Evolutionary conservation across 2,329 filamentous ascomycete species (phyloP).

Genomic region (Nothomitra cinnamomea): DNA sequence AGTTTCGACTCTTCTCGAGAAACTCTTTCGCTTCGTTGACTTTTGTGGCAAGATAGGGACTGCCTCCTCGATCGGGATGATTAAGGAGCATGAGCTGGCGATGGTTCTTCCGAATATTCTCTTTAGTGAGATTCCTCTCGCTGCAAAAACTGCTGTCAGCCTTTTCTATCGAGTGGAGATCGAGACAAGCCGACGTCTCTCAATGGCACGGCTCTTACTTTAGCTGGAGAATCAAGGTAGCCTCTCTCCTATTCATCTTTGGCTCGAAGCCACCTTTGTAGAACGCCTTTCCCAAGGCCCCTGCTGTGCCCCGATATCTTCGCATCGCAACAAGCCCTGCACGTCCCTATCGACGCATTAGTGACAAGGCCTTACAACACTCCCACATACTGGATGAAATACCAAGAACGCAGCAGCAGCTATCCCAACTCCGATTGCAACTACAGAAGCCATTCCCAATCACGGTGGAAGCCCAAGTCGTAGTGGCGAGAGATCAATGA

Average conservation of each 20-base stretch:
- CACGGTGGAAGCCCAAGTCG: neutral
- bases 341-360: conserved; percentile 46
- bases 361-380: neutral
- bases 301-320: conserved; percentile 54
- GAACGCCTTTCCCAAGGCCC: conserved; percentile 73
- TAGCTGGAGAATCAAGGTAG: conserved; percentile 75
- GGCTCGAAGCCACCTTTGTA: conserved; percentile 98
- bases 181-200: neutral
- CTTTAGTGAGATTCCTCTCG: conserved; percentile 74
- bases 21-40: conserved; percentile 98
- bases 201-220: conserved; percentile 40
- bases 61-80: conserved; percentile 92
- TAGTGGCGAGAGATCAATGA: neutral
- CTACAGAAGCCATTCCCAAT: conserved; percentile 37
- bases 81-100: conserved; percentile 92
- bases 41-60: conserved; percentile 91
- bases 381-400: conserved; percentile 14
- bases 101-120: conserved; percentile 90
- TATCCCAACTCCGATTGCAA: conserved; percentile 42
- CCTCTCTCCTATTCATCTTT: conserved; percentile 86
- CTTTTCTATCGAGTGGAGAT: neutral
- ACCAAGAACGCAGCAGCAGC: conserved; percentile 51
- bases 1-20: conserved; percentile 49
- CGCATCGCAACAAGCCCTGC: conserved; percentile 81
- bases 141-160: conserved; percentile 27